These are phyloP conservation scores for Pestalotiopsis sp. DNA, from an alignment of 2,329 filamentous ascomycete genomes.

Conservation along the genomic window DNA sequence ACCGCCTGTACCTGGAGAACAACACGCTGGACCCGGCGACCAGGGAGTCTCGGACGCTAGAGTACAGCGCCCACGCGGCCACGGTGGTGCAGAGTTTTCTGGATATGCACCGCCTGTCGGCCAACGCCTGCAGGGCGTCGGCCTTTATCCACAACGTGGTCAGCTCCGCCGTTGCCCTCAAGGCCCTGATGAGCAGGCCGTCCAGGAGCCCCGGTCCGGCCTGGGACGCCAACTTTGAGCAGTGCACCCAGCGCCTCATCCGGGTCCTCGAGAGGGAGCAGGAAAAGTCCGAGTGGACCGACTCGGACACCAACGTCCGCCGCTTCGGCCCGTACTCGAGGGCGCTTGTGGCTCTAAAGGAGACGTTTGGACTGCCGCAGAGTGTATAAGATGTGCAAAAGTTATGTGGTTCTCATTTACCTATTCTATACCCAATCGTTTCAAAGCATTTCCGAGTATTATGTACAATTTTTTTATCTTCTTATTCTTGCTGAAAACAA, in stretches of 20 bases:
- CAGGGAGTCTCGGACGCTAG: not conserved
- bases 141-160: slow-evolving; percentile 8
- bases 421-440: not conserved
- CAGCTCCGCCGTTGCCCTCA: slow-evolving; percentile 6
- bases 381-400: not conserved
- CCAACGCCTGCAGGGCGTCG: slow-evolving; percentile 1
- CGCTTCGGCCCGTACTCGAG: slow-evolving; percentile 6
- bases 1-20: slow-evolving; percentile 1
- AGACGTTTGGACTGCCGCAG: not conserved
- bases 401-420: not conserved
- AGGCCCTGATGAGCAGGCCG: not conserved
- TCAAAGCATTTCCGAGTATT: not conserved
- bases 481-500: not conserved
- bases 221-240: slow-evolving; percentile 9
- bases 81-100: slow-evolving; percentile 5
- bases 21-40: not conserved
- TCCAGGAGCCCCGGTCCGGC: not conserved
- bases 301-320: slow-evolving; percentile 7
- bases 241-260: slow-evolving; percentile 1
- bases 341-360: not conserved
- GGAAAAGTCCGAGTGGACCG: slow-evolving; percentile 8
- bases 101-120: slow-evolving; percentile 5
- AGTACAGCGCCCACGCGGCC: slow-evolving; percentile 6
- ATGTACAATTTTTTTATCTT: not conserved
- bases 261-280: slow-evolving; percentile 1